Evolutionary conservation across 768 basidiomycete genomes (phyloP).

Genomic region (Boletus bicolor): DNA sequence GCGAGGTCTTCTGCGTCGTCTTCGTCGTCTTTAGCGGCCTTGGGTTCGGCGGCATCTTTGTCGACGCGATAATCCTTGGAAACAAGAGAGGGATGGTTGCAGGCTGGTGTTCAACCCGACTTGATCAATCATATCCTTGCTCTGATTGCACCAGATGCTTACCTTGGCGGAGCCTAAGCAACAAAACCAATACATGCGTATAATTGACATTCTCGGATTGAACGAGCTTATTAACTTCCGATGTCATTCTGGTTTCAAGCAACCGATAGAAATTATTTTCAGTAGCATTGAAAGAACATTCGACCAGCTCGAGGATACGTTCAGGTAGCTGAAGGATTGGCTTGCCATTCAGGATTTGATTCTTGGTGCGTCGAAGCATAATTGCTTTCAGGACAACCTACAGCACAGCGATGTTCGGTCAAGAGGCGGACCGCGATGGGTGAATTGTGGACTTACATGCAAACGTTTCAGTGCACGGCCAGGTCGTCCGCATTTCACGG

Average conservation of each 20-base stretch:
- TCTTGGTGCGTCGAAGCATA: slow-evolving; percentile 89
- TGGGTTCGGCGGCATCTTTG: slow-evolving; percentile 71
- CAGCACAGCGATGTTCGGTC: background rate
- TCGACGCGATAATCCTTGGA: slow-evolving; percentile 73
- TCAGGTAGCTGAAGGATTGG: slow-evolving; percentile 77
- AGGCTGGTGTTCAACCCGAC: slow-evolving; percentile 49
- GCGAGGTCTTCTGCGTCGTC: slow-evolving; percentile 72
- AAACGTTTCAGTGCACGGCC: slow-evolving; percentile 77
- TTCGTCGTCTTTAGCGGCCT: slow-evolving; percentile 48
- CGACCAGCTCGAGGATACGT: slow-evolving; percentile 64
- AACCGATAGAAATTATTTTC: slow-evolving; percentile 80
- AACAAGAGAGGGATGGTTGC: slow-evolving; percentile 84
- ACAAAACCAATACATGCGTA: slow-evolving; percentile 64
- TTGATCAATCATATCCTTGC: background rate
- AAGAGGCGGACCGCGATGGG: background rate
- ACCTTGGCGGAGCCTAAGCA: slow-evolving; percentile 90
- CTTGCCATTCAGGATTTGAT: slow-evolving; percentile 70
- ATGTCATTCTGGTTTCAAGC: slow-evolving; percentile 64
- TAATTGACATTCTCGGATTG: slow-evolving; percentile 53
- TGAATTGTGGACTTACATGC: slow-evolving; percentile 46
- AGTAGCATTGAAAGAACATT: slow-evolving; percentile 71
- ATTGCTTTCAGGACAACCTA: slow-evolving; percentile 78
- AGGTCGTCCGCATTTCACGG: slow-evolving; percentile 67
- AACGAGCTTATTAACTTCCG: slow-evolving; percentile 66
- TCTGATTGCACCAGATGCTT: slow-evolving; percentile 9